Evolutionary conservation across 2,329 filamentous ascomycete species (phyloP), one percentile per base, ranked within the genome.

Genomic region (Stagonosporopsis vannaccii): DNA sequence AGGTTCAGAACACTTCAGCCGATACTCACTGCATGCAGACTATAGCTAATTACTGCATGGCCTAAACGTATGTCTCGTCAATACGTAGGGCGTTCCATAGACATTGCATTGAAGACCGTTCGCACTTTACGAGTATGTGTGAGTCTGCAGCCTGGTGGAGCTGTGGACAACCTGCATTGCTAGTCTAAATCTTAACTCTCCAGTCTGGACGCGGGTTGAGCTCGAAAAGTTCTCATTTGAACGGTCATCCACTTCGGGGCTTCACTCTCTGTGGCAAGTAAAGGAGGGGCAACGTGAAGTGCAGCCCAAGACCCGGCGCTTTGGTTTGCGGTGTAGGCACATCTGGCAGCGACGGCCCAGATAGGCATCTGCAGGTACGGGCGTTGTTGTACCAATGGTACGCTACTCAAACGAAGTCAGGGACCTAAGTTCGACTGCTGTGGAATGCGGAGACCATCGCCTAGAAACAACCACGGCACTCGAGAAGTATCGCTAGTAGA

Each of bases 291-390:
- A 39, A 33, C 15, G 23, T 44, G 8, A 33, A 48, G 20, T 12
- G 45, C 23, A 39, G 40, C 23, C 17, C 26, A 33, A 40, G 36
- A 28, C 41, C 30, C 45, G 46, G 41, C 35, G 36, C 41, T 25
- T 22, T 17, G 26, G 46, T 35, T 30, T 26, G 42, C 19, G n/a
- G n/a, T 4, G 25, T 30, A 37, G 42, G 23, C 13, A 23, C 28
- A 25, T 32, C 17, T 36, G 40, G 35, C 26, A 41, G 11, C 6
- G 17, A 17, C 13, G 15, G 32, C 19, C 13, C 35, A 43, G 23
- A 48, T 6, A 28, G 35, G 30, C 25, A 7, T n/a, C 53, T 59
- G 47, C 58, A 56, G 58, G 47, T 55, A 56, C 54, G 39, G 32
- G 43, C 43, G 30, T 40, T 28, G 51, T 52, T 41, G 17, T 40